These are phyloP conservation scores for Asterochloris sp. DNA, from an alignment of 139 green algal genomes.

Conservation along the genomic window DNA sequence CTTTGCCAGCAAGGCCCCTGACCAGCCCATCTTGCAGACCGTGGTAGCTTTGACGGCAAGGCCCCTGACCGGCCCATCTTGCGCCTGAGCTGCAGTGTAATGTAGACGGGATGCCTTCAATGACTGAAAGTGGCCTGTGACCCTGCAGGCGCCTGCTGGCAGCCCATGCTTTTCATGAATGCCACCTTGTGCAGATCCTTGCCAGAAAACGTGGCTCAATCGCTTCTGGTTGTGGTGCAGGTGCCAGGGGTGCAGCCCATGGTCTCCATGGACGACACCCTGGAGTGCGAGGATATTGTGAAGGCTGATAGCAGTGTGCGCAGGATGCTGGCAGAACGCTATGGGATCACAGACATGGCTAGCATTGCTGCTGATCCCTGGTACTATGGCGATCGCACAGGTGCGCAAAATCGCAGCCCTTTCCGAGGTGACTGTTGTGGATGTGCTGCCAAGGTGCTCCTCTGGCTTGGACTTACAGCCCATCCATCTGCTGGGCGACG, in stretches of 20 bases:
- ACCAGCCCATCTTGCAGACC: no score
- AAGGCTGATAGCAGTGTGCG: constrained; percentile 39
- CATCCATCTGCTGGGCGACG: neutral
- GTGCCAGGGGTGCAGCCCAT: constrained; percentile 63
- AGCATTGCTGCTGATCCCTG: constrained; percentile 66
- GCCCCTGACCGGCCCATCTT: no score
- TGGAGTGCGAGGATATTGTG: constrained; percentile 59
- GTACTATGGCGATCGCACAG: constrained; percentile 31
- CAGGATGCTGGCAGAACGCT: constrained; percentile 57
- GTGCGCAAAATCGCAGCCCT: no score
- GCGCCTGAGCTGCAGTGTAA: no score
- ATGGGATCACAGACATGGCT: constrained; percentile 58
- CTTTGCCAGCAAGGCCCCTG: no score
- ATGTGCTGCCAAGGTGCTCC: no score
- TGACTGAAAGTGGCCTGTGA: neutral
- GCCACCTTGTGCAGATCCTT: neutral
- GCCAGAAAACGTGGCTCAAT: neutral
- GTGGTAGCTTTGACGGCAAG: no score
- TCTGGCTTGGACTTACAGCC: neutral
- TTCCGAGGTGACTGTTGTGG: no score
- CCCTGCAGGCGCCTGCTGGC: neutral
- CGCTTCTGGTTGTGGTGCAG: constrained; percentile 19
- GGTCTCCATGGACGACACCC: constrained; percentile 63
- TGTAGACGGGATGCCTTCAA: no score
- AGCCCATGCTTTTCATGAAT: neutral